These are phyloP conservation scores for Amanita jacksonii DNA, from an alignment of 768 basidiomycete species.

Conservation along the genomic window DNA sequence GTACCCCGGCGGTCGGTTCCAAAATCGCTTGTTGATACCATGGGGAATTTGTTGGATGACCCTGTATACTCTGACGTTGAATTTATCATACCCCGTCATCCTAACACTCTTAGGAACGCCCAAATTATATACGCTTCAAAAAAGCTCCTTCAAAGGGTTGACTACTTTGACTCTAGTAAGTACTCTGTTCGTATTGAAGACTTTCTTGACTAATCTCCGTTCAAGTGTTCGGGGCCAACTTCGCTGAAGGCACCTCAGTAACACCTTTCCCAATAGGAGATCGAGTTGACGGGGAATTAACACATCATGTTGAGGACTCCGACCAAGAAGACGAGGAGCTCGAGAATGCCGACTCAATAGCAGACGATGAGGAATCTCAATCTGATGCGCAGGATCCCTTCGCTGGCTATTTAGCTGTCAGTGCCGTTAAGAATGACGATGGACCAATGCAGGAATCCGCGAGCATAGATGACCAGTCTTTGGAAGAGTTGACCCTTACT, in stretches of 20 bases:
- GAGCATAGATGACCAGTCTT: background rate
- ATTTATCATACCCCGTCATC: conserved; percentile 53
- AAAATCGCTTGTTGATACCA: conserved; percentile 51
- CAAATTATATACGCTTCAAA: conserved; percentile 59
- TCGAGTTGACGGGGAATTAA: conserved; percentile 17
- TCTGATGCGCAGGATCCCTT: background rate
- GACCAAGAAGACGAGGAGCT: conserved; percentile 30
- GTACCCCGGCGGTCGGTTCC: conserved; percentile 50
- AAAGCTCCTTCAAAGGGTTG: conserved; percentile 56
- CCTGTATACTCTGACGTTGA: conserved; percentile 80
- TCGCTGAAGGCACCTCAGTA: conserved; percentile 42
- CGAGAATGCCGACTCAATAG: conserved; percentile 6
- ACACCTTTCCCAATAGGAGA: conserved; percentile 16
- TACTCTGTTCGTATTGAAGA: background rate
- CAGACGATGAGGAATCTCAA: conserved; percentile 4
- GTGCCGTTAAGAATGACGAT: background rate
- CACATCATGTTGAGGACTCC: conserved; percentile 43
- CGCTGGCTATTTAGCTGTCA: background rate
- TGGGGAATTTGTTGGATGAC: conserved; percentile 72
- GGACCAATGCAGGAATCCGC: background rate
- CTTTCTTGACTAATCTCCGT: background rate
- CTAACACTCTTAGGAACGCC: conserved; percentile 26
- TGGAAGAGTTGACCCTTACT: background rate
- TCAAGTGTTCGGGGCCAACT: conserved; percentile 61
- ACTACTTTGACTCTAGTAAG: conserved; percentile 72